Base-by-base conservation (phyloP, 1,139 yeast species). In the Scheffersomyces illinoinensis region DNA sequence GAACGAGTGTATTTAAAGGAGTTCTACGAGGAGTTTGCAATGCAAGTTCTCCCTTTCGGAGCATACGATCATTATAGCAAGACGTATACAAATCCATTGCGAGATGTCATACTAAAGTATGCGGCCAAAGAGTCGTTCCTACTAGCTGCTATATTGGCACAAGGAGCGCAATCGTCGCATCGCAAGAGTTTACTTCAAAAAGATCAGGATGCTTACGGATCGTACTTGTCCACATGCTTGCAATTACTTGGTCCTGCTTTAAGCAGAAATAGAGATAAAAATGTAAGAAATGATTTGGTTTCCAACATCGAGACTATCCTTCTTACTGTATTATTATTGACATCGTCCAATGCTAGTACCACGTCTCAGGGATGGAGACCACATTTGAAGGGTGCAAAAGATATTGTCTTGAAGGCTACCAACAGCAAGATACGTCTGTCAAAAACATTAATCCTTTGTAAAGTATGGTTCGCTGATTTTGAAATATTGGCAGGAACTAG, bases 351-450 rank as follows among this genome's bases (percentile, higher is more conserved):
- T 68, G 93, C 93, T 0, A 79, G 89, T 18, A 76, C 76, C 56
- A 79, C 86, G 0, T 84, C 84, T 69, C 88, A 87, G 61, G 85
- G 86, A 64, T 90, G 96, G 96, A 76, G 95, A 61, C 89, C 93
- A 0, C 95, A 90, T 74, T 74, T 90, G 54, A 81, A 84, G 65
- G 93, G 93, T 47, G 95, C 93, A 0, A 88, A 89, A 62, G 91
- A 88, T 62, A 74, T 90, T 24, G 74, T 87, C 53, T 74, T 89
- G 57, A 86, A 86, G 61, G 72, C 71, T 64, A 76, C 77, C 50
- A 66, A 70, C 59, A 70, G 67, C 71, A 66, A 63, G 21, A 67
- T 63, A 20, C 59, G 68, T 6, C 71, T 67, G 68, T 75, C 83
- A 47, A 76, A 78, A 52, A 71, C 79, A 5, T 71, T 88, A 55